A percentile compares a stretch with the other conserved stretches of the same genome.
Evolutionary conservation across 2,329 filamentous ascomycete genomes (phyloP).

Genomic region (Alternaria burnsii): DNA sequence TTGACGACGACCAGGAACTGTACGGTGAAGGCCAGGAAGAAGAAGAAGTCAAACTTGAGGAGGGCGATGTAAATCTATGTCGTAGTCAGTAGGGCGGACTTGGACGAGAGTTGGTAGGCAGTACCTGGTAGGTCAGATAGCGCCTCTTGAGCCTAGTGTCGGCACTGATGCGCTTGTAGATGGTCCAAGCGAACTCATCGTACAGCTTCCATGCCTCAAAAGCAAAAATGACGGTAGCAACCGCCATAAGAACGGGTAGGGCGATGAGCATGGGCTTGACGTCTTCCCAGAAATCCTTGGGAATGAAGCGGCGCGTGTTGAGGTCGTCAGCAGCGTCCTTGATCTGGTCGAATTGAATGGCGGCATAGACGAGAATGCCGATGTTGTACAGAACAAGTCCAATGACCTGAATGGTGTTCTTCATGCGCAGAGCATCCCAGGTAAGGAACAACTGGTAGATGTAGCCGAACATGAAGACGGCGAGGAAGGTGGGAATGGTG

Average conservation of each 20-base stretch:
- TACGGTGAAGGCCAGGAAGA: slow-evolving; percentile 98
- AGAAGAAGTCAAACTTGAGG: slow-evolving; percentile 99
- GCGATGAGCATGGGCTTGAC: slow-evolving; percentile 82
- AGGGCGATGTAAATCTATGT: slow-evolving; percentile 95
- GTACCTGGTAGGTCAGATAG: slow-evolving; percentile 94
- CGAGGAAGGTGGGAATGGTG: slow-evolving; percentile 92
- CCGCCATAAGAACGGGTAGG: slow-evolving; percentile 82
- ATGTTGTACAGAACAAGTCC: slow-evolving; percentile 92
- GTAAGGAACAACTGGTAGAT: slow-evolving; percentile 89
- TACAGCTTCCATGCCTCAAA: slow-evolving; percentile 94
- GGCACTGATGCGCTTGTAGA: slow-evolving; percentile 98
- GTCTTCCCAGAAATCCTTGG: slow-evolving; percentile 68
- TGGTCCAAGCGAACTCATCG: slow-evolving; percentile 98
- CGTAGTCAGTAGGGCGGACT: slow-evolving; percentile 20
- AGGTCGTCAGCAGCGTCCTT: slow-evolving; percentile 72
- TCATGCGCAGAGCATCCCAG: slow-evolving; percentile 90
- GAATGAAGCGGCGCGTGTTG: slow-evolving; percentile 56
- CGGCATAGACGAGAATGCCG: slow-evolving; percentile 89
- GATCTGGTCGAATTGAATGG: slow-evolving; percentile 93
- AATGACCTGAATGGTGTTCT: slow-evolving; percentile 99
- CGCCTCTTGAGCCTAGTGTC: slow-evolving; percentile 96
- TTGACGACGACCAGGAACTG: slow-evolving; percentile 94
- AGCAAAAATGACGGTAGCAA: slow-evolving; percentile 75
- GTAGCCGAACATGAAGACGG: slow-evolving; percentile 97
- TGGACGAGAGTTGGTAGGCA: background rate